Base-by-base conservation (phyloP, 306 rosid species). In the Vigna nakashimae region DNA sequence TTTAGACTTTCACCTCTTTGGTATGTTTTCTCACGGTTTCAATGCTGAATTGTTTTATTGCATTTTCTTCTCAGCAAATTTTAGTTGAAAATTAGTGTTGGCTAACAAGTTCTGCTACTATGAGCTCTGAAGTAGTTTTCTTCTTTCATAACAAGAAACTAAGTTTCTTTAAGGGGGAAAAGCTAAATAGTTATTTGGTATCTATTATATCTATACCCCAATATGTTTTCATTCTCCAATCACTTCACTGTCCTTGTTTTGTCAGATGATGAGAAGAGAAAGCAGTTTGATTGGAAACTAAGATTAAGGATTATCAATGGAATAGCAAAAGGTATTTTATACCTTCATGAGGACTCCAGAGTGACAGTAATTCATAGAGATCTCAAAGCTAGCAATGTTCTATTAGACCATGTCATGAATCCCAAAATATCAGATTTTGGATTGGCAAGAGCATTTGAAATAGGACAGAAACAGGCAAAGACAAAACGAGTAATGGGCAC, bases 401-500 rank as follows among this genome's bases (percentile, higher is more conserved):
- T 32, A 7, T 15, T 62, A 30, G 22, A 62, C 3, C 3, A 32
- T 2, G 67, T 15, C 0, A 62, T 62, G 67, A 32, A 62, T 62
- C 45, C 45, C 43, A 62, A 62, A 14, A 62, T 62, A 62, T 62
- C 67, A 30, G 22, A 62, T 62, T 15, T 62, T 62, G 67, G 67
- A 32, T 32, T 62, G 22, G 22, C 67, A 62, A 62, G 11, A 11
- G 22, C 67, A 62, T 62, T 62, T 62, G 45, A 62, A 32, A 32
- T 14, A 2, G 45, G 67, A 15, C 20, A 62, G 14, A 32, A 15
- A 11, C 67, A 62, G 22, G 45, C 9, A 30, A 62, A 32, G 1
- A 62, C 67, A 62, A 62, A 32, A 7, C 66, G 66, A 30, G 66
- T 60, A 14, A 60, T 60, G 20, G 66, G 66, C 5, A 60, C 66